Evolutionary conservation across 805 yeast species (phyloP).

Genomic region (Ogataea saltuana): DNA sequence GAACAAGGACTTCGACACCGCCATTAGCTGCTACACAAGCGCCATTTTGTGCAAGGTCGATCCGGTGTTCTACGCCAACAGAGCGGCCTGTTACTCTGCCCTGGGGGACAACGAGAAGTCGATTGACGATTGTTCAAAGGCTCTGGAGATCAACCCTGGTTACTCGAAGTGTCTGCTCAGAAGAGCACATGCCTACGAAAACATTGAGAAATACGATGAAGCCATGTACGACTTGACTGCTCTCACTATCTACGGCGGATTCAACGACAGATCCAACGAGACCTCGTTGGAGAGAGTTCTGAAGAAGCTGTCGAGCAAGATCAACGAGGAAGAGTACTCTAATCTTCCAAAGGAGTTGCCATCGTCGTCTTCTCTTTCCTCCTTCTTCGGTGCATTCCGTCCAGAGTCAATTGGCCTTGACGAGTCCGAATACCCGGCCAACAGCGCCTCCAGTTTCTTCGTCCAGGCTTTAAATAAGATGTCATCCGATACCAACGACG

Average conservation of each 20-base stretch:
- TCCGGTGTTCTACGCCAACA: conserved; percentile 89
- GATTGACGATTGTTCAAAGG: conserved; percentile 82
- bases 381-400: conserved; percentile 86
- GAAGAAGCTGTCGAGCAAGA: conserved; percentile 72
- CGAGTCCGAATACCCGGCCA: conserved; percentile 50
- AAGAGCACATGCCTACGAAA: conserved; percentile 91
- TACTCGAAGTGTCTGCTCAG: conserved; percentile 90
- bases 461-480: conserved; percentile 60
- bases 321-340: conserved; percentile 61
- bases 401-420: conserved; percentile 48
- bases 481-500: conserved; percentile 50
- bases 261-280: conserved; percentile 71
- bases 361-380: conserved; percentile 76
- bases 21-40: conserved; percentile 73
- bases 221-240: conserved; percentile 93
- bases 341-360: conserved; percentile 62
- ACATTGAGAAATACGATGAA: conserved; percentile 71
- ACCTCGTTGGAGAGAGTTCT: conserved; percentile 83
- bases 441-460: conserved; percentile 64
- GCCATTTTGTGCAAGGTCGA: conserved; percentile 78
- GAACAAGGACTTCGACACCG: conserved; percentile 66
- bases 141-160: conserved; percentile 82
- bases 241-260: conserved; percentile 80
- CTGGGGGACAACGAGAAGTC: conserved; percentile 79
- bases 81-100: conserved; percentile 94